phyloP scores from a whole-genome alignment of 2,329 filamentous ascomycete genomes.

The Tolypocladium paradoxum region DNA sequence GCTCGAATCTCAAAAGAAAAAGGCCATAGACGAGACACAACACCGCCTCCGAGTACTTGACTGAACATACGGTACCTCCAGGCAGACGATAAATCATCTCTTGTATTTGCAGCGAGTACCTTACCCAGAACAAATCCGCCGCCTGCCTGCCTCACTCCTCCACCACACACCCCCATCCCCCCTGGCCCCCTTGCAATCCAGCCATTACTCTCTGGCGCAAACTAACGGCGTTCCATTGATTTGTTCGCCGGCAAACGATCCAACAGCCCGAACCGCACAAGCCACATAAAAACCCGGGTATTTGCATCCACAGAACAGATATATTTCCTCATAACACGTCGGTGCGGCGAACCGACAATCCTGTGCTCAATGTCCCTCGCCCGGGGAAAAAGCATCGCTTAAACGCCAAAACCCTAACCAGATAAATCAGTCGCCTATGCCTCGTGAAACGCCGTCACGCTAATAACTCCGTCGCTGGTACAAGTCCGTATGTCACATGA shows the following conservation, averaged over 20 bases:
- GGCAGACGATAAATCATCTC: not conserved
- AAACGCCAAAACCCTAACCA: not conserved
- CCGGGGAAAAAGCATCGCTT: not conserved
- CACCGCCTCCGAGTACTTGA: too few relatives aligned
- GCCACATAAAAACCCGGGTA: not conserved
- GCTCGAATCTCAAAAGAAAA: too few relatives aligned
- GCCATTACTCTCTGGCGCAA: not conserved
- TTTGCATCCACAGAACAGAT: not conserved
- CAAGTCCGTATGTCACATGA: conserved; percentile 3
- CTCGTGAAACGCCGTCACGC: not conserved
- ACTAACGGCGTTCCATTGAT: not conserved
- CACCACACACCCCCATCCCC: not conserved
- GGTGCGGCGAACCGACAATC: not conserved
- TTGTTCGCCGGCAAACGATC: not conserved
- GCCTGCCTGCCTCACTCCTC: not conserved
- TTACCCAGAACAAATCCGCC: not conserved
- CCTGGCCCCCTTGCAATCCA: not conserved
- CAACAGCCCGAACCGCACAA: not conserved
- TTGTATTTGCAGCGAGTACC: not conserved
- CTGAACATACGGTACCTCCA: too few relatives aligned
- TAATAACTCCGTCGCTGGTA: conserved; percentile 6
- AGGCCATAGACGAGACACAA: too few relatives aligned
- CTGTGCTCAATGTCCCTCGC: not conserved
- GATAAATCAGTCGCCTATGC: not conserved
- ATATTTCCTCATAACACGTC: not conserved